Evolutionary conservation across 306 rosid species (phyloP).

Genomic region (Acmispon strigosus): DNA sequence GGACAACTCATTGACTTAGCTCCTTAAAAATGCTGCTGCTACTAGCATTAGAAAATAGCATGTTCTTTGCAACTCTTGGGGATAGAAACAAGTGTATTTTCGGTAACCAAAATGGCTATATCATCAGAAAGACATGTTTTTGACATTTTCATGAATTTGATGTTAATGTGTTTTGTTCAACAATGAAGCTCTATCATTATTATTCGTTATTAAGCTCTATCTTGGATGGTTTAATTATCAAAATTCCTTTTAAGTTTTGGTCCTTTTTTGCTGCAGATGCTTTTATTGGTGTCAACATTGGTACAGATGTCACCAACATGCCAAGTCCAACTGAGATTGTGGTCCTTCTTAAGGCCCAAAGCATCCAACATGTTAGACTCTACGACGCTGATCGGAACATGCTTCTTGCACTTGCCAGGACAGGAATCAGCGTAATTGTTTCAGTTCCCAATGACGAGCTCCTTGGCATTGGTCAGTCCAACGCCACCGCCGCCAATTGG

Average conservation of each 20-base stretch:
- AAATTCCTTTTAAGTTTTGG: background rate
- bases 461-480: slow-evolving; percentile 90
- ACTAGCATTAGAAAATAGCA: background rate
- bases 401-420: slow-evolving; percentile 87
- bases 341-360: slow-evolving; percentile 86
- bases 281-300: slow-evolving; percentile 79
- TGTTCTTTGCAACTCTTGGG: background rate
- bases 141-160: background rate
- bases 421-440: slow-evolving; percentile 72
- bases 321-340: slow-evolving; percentile 82
- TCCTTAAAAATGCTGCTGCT: too few relatives aligned
- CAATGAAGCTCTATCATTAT: background rate
- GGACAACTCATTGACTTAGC: background rate
- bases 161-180: background rate
- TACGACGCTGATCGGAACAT: slow-evolving; percentile 73
- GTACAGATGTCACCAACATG: slow-evolving; percentile 75
- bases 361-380: slow-evolving; percentile 70
- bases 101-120: background rate
- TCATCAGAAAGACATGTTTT: background rate
- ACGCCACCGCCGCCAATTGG: slow-evolving; percentile 94
- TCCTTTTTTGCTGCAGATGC: slow-evolving; percentile 52
- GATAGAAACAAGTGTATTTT: background rate
- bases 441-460: slow-evolving; percentile 84
- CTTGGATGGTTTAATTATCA: background rate
- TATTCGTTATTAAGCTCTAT: background rate